Conservation (phyloP, 2,329 filamentous ascomycete genomes). For the Calonectria henricotiae region DNA sequence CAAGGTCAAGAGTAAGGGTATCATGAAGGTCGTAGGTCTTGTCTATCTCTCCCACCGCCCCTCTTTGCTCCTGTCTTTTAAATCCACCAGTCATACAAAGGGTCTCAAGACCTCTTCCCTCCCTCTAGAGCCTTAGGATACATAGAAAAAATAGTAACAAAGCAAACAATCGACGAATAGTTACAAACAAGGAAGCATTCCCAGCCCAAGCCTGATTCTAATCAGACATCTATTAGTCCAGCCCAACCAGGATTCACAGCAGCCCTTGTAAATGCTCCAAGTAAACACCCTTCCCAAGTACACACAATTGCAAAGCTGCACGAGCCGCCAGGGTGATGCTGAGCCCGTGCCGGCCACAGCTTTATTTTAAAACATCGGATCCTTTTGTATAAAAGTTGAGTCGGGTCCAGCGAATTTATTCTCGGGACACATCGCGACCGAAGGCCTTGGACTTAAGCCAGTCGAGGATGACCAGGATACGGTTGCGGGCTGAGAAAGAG, state of each 20-base stretch:
- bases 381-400: slow-evolving; percentile 46
- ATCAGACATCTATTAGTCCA: slow-evolving; percentile 54
- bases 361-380: slow-evolving; percentile 50
- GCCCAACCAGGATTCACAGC: slow-evolving; percentile 49
- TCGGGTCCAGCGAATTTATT: slow-evolving; percentile 66
- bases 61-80: slow-evolving; percentile 24
- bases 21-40: slow-evolving; percentile 30
- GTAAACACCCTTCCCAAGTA: slow-evolving; percentile 52
- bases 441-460: slow-evolving; percentile 99
- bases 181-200: slow-evolving; percentile 47
- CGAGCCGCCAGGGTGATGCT: slow-evolving; percentile 35
- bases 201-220: slow-evolving; percentile 51
- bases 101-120: slow-evolving; percentile 38
- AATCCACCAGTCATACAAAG: slow-evolving; percentile 45
- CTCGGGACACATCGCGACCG: slow-evolving; percentile 92
- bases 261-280: slow-evolving; percentile 53
- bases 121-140: slow-evolving; percentile 45
- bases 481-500: slow-evolving; percentile 82
- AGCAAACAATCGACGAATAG: slow-evolving; percentile 44
- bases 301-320: slow-evolving; percentile 47
- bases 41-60: slow-evolving; percentile 30
- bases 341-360: slow-evolving; percentile 37
- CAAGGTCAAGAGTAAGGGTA: slow-evolving; percentile 9
- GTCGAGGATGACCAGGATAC: slow-evolving; percentile 92
- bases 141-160: slow-evolving; percentile 47